Percentiles rank a stretch among this genome's conserved stretches.
phyloP scores from a whole-genome alignment of 1,284 basidiomycete species.

The Inonotus obliquus region DNA sequence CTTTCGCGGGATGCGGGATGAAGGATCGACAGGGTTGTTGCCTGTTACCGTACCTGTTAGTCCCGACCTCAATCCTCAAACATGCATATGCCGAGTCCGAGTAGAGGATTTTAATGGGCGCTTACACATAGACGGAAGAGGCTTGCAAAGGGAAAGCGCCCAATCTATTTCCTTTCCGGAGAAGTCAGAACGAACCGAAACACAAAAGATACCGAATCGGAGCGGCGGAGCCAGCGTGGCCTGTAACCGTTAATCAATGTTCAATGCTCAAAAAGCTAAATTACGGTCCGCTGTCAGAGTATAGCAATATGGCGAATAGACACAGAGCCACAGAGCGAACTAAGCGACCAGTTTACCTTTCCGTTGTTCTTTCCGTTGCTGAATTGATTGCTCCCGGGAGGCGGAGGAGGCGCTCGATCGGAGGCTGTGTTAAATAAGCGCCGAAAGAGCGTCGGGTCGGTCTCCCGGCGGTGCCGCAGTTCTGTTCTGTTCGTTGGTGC shows the following conservation, averaged over 20 bases:
- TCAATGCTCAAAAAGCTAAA: too few species aligned
- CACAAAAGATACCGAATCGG: too few species aligned
- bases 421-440: neutral
- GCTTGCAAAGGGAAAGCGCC: neutral
- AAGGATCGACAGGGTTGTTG: slow-evolving; percentile 5
- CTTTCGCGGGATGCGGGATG: neutral
- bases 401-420: neutral
- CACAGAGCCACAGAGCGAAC: too few species aligned
- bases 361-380: too few species aligned
- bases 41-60: too few species aligned
- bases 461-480: neutral
- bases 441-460: neutral
- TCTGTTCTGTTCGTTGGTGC: too few species aligned
- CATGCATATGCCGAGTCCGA: too few species aligned
- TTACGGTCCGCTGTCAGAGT: neutral
- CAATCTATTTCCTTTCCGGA: neutral
- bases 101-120: neutral
- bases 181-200: neutral
- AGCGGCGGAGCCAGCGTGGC: neutral
- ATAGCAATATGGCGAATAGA: neutral
- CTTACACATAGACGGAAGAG: neutral
- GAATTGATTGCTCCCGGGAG: neutral
- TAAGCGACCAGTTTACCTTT: neutral
- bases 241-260: too few species aligned
- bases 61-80: too few species aligned